phyloP scores from a whole-genome alignment of 495 filamentous ascomycete genomes.

The Penicillium ochrochloron region DNA sequence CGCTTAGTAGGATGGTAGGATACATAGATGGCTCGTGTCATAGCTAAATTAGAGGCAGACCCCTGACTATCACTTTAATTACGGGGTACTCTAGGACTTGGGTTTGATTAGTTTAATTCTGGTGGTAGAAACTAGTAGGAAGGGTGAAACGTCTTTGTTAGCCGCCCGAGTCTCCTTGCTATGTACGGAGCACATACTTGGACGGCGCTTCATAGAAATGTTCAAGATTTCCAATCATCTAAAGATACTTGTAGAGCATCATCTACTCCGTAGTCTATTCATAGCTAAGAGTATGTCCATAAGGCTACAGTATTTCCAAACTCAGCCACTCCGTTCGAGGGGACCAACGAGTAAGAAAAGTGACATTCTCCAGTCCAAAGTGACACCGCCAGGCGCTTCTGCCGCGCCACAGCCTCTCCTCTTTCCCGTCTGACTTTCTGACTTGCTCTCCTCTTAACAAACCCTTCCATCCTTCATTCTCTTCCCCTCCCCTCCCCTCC shows the following conservation, averaged over 20 bases:
- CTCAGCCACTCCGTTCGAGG: background rate
- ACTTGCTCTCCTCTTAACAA: conserved; percentile 9
- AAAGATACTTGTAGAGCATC: background rate
- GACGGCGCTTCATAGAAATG: background rate
- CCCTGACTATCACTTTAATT: conserved; percentile 22
- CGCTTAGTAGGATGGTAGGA: background rate
- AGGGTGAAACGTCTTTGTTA: conserved; percentile 8
- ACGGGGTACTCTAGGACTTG: background rate
- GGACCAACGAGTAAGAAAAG: background rate
- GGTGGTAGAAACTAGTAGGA: background rate
- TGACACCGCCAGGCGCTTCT: conserved; percentile 30
- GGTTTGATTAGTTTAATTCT: conserved; percentile 1
- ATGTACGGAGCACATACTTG: no score
- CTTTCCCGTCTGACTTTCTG: background rate
- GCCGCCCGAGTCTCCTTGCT: background rate
- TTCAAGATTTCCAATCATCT: background rate
- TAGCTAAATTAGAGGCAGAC: background rate
- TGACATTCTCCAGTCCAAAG: background rate
- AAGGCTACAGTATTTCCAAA: background rate
- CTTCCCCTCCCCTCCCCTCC: conserved; percentile 10
- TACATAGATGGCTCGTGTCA: background rate
- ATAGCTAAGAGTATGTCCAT: background rate
- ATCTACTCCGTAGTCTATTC: background rate
- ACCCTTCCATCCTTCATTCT: conserved; percentile 18
- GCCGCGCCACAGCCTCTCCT: conserved; percentile 12